Evolutionary conservation across 2,329 filamentous ascomycete genomes (phyloP).

Genomic region (Aspergillus ruber): DNA sequence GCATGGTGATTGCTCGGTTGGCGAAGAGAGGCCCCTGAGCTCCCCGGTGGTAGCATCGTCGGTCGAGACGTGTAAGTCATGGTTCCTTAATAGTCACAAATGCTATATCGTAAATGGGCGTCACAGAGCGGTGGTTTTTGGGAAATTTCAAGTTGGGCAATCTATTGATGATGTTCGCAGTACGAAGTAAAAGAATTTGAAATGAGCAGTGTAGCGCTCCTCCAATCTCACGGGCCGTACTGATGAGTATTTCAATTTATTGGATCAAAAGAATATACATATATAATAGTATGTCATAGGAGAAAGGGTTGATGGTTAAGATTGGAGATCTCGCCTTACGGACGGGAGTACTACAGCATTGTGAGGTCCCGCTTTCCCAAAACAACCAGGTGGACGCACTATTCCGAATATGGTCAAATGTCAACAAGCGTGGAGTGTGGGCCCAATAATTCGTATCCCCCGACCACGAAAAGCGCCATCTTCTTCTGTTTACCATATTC

Average conservation of each 20-base stretch:
- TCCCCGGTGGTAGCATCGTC: conserved; percentile 24
- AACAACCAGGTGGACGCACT: conserved; percentile 13
- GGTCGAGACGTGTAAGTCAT: conserved; percentile 35
- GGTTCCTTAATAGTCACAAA: neutral
- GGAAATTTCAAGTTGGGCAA: neutral
- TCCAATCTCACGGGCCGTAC: neutral
- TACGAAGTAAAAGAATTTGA: neutral
- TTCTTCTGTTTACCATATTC: neutral
- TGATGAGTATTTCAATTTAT: neutral
- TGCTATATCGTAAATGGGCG: neutral
- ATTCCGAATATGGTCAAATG: conserved; percentile 29
- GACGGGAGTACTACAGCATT: neutral
- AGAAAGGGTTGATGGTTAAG: neutral
- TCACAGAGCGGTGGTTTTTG: neutral
- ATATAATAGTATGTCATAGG: neutral
- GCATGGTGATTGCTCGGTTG: conserved; percentile 23
- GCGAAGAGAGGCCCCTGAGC: conserved; percentile 22
- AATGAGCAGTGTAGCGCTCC: neutral
- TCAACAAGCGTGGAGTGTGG: conserved; percentile 26
- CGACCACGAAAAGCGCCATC: neutral
- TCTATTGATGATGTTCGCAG: neutral
- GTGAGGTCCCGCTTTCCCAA: conserved; percentile 2
- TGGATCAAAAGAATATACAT: no score
- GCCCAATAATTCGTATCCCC: neutral
- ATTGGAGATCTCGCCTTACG: neutral